Evolutionary conservation across 345 rosid genomes (phyloP), one percentile per base, ranked within the genome.

Genomic region (Brassica nigra): DNA sequence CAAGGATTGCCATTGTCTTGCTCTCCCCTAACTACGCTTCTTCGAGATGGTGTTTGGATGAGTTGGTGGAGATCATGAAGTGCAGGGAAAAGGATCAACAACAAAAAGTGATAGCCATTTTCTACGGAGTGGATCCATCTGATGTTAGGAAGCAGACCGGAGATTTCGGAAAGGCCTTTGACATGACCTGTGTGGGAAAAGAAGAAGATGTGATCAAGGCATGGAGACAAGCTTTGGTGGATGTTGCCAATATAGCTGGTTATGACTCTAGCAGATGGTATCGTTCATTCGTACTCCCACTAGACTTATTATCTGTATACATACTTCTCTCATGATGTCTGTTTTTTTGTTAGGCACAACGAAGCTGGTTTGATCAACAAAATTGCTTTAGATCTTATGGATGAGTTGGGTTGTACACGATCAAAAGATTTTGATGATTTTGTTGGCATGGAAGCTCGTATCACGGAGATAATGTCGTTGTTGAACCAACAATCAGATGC

Each of bases 371-470:
- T 23, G 27, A 23, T 23, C 27, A 23, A 23, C 27, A 23, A 23
- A 23, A 54, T 0, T 15, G 23, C 16, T 15, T 12, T 14, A 54
- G 9, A 54, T 5, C 8, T 54, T 54, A 15, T 2, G 23, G 9
- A 2, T 5, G 8, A 5, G 20, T 54, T 54, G 8, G 59, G 7
- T 0, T 9, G 10, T 10, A 42, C n/a, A 11, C 72, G 54, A 14
- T 36, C 71, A 29, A 66, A 23, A 2, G 69, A 52, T 37, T 72
- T 72, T 59, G 76, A 59, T n/a, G 18, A 16, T 1, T 59, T 76
- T 3, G 10, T 76, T 42, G 80, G 80, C 11, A 15, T 76, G 2
- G 49, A 8, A 15, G 8, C 62, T 57, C 79, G 37, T 37, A 36
- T 76, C 55, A 29, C 1, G 5, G 18, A 76, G 34, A 52, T 76